These are phyloP conservation scores for Diaporthe batatas DNA, from an alignment of 2,329 filamentous ascomycete genomes.

Conservation along the genomic window DNA sequence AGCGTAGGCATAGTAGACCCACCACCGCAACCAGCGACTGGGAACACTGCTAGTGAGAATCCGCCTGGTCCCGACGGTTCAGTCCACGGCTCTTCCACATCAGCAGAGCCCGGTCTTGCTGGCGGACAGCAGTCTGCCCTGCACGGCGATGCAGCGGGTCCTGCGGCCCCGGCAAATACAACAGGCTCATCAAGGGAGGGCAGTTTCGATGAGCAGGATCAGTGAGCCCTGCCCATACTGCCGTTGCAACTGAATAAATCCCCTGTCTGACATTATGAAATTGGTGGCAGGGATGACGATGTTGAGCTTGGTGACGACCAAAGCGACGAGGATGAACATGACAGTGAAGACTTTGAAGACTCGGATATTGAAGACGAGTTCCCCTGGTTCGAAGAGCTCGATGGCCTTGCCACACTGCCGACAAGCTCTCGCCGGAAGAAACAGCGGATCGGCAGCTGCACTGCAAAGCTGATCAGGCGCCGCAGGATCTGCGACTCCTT, in stretches of 20 bases:
- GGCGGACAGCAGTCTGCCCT: background rate
- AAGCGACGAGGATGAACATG: background rate
- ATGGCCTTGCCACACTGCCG: background rate
- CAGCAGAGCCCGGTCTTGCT: background rate
- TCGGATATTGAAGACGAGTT: background rate
- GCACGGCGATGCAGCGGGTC: background rate
- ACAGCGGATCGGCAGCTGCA: conserved; percentile 9
- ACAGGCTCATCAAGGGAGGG: background rate
- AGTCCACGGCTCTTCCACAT: background rate
- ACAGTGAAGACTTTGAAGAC: background rate
- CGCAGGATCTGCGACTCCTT: conserved; percentile 44
- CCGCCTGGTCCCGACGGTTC: background rate
- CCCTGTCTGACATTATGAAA: background rate
- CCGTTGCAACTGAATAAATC: too few species aligned
- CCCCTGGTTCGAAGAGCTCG: conserved; percentile 11
- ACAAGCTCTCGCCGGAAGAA: too few species aligned
- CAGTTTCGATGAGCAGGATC: background rate
- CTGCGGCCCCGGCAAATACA: background rate
- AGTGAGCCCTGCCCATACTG: background rate
- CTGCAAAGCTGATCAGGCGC: conserved; percentile 39
- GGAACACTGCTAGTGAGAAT: background rate
- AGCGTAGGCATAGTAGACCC: too few species aligned
- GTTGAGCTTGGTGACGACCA: background rate
- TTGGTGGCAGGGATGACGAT: conserved; percentile 7
- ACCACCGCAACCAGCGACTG: background rate